phyloP scores from a whole-genome alignment of 2,329 filamentous ascomycete species.

The Aspergillus ibericus region DNA sequence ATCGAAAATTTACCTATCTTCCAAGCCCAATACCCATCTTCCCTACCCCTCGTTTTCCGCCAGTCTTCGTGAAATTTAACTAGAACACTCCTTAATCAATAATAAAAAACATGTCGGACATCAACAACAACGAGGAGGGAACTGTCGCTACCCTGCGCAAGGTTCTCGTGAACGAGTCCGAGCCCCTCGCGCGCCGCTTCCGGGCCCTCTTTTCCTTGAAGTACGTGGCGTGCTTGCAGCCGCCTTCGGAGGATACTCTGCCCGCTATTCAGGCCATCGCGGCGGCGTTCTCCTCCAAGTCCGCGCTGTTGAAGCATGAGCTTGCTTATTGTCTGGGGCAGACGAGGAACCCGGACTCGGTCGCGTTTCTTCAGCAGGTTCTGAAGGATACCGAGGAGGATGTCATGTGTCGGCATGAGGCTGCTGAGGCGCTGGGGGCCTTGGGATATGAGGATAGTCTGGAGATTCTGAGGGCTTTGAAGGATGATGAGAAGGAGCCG shows the following conservation, averaged over 20 bases:
- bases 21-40: neutral
- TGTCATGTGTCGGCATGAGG: slow-evolving; percentile 93
- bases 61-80: neutral
- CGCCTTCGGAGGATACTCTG: slow-evolving; percentile 57
- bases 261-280: slow-evolving; percentile 79
- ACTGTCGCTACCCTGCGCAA: slow-evolving; percentile 57
- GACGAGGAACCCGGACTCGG: slow-evolving; percentile 73
- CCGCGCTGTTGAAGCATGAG: slow-evolving; percentile 91
- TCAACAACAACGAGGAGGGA: slow-evolving; percentile 25
- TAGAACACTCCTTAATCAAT: neutral
- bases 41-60: neutral
- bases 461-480: slow-evolving; percentile 68
- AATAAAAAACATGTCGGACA: slow-evolving; percentile 31
- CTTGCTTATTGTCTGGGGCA: slow-evolving; percentile 96
- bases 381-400: slow-evolving; percentile 80
- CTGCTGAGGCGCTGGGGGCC: slow-evolving; percentile 89
- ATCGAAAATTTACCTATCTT: slow-evolving; percentile 29
- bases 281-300: slow-evolving; percentile 78
- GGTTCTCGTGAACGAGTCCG: slow-evolving; percentile 75
- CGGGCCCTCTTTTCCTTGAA: slow-evolving; percentile 97
- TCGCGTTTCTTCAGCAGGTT: slow-evolving; percentile 70
- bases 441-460: slow-evolving; percentile 74
- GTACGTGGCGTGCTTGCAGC: slow-evolving; percentile 73
- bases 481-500: slow-evolving; percentile 73
- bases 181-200: slow-evolving; percentile 84